phyloP scores from a whole-genome alignment of 345 rosid species.

The Gossypium sturtianum region DNA sequence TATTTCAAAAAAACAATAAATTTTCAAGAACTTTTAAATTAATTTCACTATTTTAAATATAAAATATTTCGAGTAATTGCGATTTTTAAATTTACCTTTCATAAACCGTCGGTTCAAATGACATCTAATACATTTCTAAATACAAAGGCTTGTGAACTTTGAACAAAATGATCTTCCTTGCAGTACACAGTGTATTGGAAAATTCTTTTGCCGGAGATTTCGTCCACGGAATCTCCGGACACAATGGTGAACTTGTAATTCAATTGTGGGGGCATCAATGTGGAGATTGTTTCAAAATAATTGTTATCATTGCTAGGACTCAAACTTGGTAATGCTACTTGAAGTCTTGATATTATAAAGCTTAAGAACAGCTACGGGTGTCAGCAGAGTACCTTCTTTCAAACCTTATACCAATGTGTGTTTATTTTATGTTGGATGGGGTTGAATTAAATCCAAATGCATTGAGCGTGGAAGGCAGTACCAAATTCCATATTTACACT shows the following conservation, averaged over 20 bases:
- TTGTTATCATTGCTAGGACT: conserved; percentile 13
- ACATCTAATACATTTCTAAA: neutral
- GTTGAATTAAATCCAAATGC: no score
- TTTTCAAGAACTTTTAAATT: no score
- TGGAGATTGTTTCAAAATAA: conserved; percentile 31
- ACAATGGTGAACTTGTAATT: conserved; percentile 16
- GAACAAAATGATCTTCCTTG: conserved; percentile 17
- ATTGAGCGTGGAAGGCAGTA: no score
- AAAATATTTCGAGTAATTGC: no score
- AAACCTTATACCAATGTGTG: no score
- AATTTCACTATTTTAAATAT: no score
- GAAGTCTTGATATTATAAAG: conserved; percentile 24
- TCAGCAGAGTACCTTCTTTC: neutral
- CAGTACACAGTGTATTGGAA: conserved; percentile 6
- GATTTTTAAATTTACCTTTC: no score
- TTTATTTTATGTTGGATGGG: no score
- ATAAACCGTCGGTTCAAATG: no score
- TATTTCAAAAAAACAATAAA: no score
- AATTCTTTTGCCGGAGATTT: conserved; percentile 13
- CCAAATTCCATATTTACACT: no score
- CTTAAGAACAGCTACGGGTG: conserved; percentile 34
- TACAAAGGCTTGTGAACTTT: conserved; percentile 2
- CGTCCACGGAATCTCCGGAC: conserved; percentile 8
- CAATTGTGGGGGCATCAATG: conserved; percentile 30
- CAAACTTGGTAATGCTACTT: conserved; percentile 26